Conservation (phyloP, 2,329 filamentous ascomycete genomes). For the Calonectria multiphialidica region DNA sequence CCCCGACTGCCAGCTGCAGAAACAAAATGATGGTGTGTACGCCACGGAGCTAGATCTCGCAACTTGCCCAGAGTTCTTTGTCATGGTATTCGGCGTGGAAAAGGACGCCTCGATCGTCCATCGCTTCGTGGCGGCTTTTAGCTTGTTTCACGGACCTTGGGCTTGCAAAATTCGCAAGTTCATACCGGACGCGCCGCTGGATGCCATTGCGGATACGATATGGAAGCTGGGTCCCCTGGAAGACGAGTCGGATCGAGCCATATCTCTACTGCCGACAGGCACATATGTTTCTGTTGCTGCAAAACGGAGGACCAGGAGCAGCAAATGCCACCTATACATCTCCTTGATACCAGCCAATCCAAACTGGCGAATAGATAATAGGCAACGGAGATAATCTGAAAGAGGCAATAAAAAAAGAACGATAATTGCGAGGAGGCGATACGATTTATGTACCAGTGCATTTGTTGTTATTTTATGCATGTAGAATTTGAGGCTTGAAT, state of each 20-base stretch:
- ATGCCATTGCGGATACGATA: background rate
- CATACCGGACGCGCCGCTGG: background rate
- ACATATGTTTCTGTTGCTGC: conserved; percentile 15
- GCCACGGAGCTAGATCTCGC: conserved; percentile 2
- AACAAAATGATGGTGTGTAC: background rate
- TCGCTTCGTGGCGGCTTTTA: conserved; percentile 13
- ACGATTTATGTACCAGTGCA: too few relatives aligned
- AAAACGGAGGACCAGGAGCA: conserved; percentile 16
- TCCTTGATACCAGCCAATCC: conserved; percentile 11
- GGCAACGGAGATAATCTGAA: background rate
- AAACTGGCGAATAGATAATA: background rate
- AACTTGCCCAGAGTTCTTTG: conserved; percentile 7
- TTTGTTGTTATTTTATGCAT: too few relatives aligned
- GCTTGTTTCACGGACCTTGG: conserved; percentile 15
- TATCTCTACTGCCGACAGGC: conserved; percentile 12
- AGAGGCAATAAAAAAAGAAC: background rate
- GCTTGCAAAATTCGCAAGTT: conserved; percentile 17
- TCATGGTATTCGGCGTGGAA: conserved; percentile 18
- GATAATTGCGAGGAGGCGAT: background rate
- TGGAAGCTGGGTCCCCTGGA: background rate
- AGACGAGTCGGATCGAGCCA: conserved; percentile 12
- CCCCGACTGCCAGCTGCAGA: conserved; percentile 6
- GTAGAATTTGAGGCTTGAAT: too few relatives aligned
- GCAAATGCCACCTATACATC: conserved; percentile 5
- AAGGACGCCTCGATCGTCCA: background rate